Evolutionary conservation across 148 eudicot species (phyloP).

Genomic region (Nepenthes mirabilis): DNA sequence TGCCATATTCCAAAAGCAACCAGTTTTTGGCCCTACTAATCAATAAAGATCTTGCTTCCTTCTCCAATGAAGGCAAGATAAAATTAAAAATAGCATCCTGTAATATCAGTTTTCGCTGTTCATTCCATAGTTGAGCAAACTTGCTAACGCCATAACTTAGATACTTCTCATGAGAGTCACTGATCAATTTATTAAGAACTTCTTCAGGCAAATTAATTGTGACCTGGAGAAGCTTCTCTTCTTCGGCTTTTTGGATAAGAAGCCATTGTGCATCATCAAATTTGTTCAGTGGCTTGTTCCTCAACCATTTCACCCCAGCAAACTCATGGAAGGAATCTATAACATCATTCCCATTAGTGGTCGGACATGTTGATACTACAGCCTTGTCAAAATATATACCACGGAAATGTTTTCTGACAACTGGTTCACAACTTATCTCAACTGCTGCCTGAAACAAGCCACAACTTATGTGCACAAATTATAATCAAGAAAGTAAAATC

Average conservation of each 20-base stretch:
- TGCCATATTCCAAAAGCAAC: conserved; percentile 77
- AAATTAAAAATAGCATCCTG: conserved; percentile 57
- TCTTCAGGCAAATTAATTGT: conserved; percentile 60
- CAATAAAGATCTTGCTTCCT: conserved; percentile 83
- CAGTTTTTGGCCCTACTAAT: conserved; percentile 70
- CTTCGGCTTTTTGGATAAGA: conserved; percentile 95
- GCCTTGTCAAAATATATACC: conserved; percentile 83
- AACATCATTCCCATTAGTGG: conserved; percentile 55
- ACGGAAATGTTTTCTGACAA: conserved; percentile 84
- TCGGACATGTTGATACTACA: conserved; percentile 81
- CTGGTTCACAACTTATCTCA: conserved; percentile 93
- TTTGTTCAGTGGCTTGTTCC: conserved; percentile 64
- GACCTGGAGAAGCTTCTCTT: conserved; percentile 92
- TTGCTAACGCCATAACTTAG: conserved; percentile 87
- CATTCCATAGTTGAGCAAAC: conserved; percentile 95
- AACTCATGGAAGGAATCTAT: conserved; percentile 83
- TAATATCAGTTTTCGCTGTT: conserved; percentile 78
- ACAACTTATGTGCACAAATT: not conserved
- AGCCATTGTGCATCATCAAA: conserved; percentile 99
- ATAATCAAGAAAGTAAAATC: not conserved
- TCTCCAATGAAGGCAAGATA: conserved; percentile 79
- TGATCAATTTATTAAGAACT: conserved; percentile 40
- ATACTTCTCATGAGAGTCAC: conserved; percentile 75
- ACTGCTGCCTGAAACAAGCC: conserved; percentile 61
- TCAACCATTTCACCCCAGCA: conserved; percentile 85